phyloP scores from a whole-genome alignment of 768 basidiomycete species.

The Termitomyces sp. region DNA sequence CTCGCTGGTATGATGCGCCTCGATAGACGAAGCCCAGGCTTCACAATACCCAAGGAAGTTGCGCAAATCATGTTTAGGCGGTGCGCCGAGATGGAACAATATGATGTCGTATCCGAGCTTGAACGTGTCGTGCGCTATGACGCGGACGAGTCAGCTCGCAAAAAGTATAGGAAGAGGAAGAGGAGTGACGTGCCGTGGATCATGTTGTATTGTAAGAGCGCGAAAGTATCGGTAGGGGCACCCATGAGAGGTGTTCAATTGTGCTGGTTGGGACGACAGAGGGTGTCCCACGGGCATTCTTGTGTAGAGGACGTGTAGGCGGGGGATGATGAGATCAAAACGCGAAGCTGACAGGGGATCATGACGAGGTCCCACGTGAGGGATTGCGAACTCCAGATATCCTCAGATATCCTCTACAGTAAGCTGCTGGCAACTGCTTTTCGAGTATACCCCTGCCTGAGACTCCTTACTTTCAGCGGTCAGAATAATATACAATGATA shows the following conservation, averaged over 20 bases:
- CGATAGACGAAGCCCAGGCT: conserved; percentile 30
- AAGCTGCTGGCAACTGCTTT: no score
- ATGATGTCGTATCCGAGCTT: conserved; percentile 32
- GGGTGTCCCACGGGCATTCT: no score
- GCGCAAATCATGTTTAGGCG: conserved; percentile 27
- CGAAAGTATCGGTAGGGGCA: conserved; percentile 16
- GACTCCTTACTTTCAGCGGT: no score
- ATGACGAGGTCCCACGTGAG: no score
- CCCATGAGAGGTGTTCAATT: conserved; percentile 4
- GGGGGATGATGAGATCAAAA: not conserved
- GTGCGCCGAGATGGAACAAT: conserved; percentile 26
- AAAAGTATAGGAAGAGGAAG: not conserved
- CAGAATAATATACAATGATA: no score
- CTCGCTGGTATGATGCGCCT: conserved; percentile 31
- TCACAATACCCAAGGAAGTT: conserved; percentile 37
- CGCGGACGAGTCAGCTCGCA: not conserved
- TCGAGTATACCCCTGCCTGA: no score
- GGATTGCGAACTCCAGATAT: no score
- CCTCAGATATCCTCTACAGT: no score
- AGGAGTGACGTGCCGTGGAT: conserved; percentile 4
- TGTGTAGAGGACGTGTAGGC: not conserved
- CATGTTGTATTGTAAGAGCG: conserved; percentile 15
- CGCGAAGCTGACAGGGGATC: not conserved
- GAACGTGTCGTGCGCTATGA: conserved; percentile 29
- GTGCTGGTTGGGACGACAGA: not conserved